Evolutionary conservation across 2,329 filamentous ascomycete species (phyloP).

Genomic region (Aspergillus sp.): DNA sequence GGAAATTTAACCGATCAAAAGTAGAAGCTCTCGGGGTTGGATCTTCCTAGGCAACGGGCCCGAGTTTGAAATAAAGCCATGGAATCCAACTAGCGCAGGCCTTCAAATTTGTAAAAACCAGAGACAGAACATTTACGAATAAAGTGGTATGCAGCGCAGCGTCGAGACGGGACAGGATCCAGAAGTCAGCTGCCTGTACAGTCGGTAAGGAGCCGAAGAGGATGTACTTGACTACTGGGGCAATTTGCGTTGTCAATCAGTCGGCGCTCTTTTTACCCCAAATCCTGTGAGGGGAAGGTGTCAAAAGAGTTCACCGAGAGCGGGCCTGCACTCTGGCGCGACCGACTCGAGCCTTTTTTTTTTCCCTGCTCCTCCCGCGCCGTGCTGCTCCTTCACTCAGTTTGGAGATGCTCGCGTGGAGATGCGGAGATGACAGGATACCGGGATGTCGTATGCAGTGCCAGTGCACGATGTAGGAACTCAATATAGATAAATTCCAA

Average conservation of each 20-base stretch:
- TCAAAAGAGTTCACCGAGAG: constrained; percentile 22
- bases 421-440: constrained; percentile 11
- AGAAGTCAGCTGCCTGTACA: neutral
- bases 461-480: neutral
- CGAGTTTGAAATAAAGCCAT: neutral
- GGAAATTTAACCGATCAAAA: constrained; percentile 21
- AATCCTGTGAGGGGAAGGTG: constrained; percentile 31
- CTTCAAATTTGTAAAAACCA: neutral
- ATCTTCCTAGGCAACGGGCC: constrained; percentile 6
- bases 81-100: neutral
- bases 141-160: neutral
- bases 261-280: constrained; percentile 22
- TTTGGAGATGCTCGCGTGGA: constrained; percentile 2
- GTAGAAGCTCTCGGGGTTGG: neutral
- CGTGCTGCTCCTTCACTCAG: neutral
- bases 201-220: neutral
- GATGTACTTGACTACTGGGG: too few relatives aligned
- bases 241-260: neutral
- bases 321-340: constrained; percentile 8
- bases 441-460: neutral
- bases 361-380: neutral
- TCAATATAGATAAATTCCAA: neutral
- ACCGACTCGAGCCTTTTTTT: neutral
- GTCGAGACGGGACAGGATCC: too few relatives aligned
- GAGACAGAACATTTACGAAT: neutral